phyloP scores from a whole-genome alignment of 1,284 basidiomycete genomes.

The Limonomyces culmigenus region DNA sequence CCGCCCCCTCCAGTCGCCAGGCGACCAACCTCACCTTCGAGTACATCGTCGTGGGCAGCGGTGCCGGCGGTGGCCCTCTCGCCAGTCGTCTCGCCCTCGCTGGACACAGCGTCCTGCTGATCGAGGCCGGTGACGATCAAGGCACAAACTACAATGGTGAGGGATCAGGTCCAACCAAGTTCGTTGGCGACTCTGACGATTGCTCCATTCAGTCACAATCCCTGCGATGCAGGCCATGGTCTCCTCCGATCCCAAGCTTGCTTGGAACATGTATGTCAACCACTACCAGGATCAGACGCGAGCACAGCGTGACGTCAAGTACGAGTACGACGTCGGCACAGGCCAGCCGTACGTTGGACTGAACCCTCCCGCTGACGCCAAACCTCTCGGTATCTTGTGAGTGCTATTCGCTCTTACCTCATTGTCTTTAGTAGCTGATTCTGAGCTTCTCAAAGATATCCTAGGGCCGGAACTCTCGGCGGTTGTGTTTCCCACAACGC shows the following conservation, averaged over 20 bases:
- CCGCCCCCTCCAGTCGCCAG: too few species aligned
- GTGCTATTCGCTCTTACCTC: too few species aligned
- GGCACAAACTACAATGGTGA: slow-evolving; percentile 22
- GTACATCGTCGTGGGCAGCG: slow-evolving; percentile 46
- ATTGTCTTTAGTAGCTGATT: too few species aligned
- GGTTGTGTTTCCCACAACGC: too few species aligned
- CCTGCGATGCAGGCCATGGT: slow-evolving; percentile 9
- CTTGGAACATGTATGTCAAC: slow-evolving; percentile 30
- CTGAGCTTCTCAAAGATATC: too few species aligned
- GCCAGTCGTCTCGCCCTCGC: slow-evolving; percentile 60
- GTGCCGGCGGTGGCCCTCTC: slow-evolving; percentile 57
- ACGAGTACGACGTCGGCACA: too few species aligned
- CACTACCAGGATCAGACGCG: slow-evolving; percentile 23
- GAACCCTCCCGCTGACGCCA: too few species aligned
- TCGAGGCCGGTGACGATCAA: slow-evolving; percentile 56
- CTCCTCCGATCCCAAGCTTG: slow-evolving; percentile 4
- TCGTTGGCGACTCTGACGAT: slow-evolving; percentile 1
- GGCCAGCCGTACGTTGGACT: too few species aligned
- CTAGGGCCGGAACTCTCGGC: too few species aligned
- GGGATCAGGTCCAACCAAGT: slow-evolving; percentile 6
- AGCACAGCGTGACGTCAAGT: not conserved
- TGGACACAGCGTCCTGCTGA: slow-evolving; percentile 44
- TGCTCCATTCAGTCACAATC: not conserved
- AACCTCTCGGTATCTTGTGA: too few species aligned
- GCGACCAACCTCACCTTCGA: slow-evolving; percentile 25